These are phyloP conservation scores for Verticillium zaregamsianum DNA, from an alignment of 2,329 filamentous ascomycete species.

Conservation along the genomic window DNA sequence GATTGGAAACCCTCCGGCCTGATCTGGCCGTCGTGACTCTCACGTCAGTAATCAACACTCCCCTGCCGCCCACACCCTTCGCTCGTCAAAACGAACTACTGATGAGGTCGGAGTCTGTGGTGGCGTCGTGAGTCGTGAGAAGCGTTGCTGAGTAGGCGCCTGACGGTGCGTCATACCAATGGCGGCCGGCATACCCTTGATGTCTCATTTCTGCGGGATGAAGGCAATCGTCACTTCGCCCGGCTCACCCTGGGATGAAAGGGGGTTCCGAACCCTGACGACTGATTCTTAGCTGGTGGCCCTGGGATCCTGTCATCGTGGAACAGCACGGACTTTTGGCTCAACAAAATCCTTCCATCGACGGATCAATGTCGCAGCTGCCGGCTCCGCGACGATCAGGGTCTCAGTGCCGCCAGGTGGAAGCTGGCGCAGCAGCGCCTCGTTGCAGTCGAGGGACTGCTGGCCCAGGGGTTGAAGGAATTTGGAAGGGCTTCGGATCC, in stretches of 20 bases:
- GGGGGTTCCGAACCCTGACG: slow-evolving; percentile 50
- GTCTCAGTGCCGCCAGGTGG: slow-evolving; percentile 41
- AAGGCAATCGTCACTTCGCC: slow-evolving; percentile 71
- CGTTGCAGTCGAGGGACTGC: slow-evolving; percentile 61
- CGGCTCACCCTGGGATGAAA: slow-evolving; percentile 41
- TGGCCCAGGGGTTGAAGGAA: slow-evolving; percentile 72
- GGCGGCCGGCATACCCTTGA: slow-evolving; percentile 59
- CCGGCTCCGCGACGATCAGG: slow-evolving; percentile 61
- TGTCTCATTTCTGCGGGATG: slow-evolving; percentile 56
- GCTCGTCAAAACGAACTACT: slow-evolving; percentile 36
- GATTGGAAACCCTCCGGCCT: no score
- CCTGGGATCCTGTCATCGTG: slow-evolving; percentile 40
- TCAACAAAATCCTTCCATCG: slow-evolving; percentile 66
- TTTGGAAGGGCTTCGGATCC: slow-evolving; percentile 50
- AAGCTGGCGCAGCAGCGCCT: slow-evolving; percentile 63
- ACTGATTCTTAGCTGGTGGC: slow-evolving; percentile 26
- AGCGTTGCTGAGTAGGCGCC: slow-evolving; percentile 27
- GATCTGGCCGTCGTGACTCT: no score
- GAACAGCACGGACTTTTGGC: slow-evolving; percentile 38
- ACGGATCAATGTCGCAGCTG: slow-evolving; percentile 60
- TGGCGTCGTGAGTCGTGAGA: slow-evolving; percentile 2
- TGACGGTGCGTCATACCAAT: slow-evolving; percentile 70
- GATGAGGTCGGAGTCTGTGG: slow-evolving; percentile 10
- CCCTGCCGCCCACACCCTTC: slow-evolving; percentile 25
- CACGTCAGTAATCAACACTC: no score